phyloP scores from a whole-genome alignment of 169 alveolate species.

The Plasmodium knowlesi region DNA sequence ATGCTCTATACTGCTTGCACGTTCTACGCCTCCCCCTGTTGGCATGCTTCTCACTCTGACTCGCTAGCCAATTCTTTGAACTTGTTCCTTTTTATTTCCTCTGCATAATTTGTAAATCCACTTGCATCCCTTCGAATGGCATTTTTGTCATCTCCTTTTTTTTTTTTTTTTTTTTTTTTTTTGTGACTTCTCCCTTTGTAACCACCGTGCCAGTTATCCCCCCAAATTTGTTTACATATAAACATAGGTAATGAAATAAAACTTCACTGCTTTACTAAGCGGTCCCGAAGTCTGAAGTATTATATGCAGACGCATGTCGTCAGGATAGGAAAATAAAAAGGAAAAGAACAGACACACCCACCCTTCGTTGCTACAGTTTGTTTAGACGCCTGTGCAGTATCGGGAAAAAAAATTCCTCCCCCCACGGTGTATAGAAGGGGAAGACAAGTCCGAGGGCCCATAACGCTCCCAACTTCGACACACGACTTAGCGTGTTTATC shows the following conservation, averaged over 20 bases:
- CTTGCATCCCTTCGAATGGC: background rate
- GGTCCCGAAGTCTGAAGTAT: background rate
- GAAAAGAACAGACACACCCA: background rate
- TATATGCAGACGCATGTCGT: background rate
- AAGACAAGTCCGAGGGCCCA: background rate
- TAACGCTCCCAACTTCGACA: background rate
- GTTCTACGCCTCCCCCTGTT: background rate
- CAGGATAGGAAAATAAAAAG: background rate
- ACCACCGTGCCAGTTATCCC: background rate
- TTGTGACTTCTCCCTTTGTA: background rate
- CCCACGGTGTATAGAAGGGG: background rate
- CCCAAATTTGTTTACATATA: background rate
- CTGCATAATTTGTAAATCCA: background rate
- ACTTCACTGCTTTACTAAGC: background rate
- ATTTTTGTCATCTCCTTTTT: background rate
- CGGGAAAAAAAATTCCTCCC: background rate
- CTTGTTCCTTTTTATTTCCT: background rate
- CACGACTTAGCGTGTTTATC: background rate
- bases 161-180: conserved; percentile 7
- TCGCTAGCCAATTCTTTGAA: background rate
- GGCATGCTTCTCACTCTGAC: background rate
- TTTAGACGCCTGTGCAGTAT: background rate
- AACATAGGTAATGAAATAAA: background rate
- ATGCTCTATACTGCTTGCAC: background rate
- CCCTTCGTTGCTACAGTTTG: background rate